Conservation (phyloP, 208 protist genomes). For the Trypanosoma platydactyli region DNA sequence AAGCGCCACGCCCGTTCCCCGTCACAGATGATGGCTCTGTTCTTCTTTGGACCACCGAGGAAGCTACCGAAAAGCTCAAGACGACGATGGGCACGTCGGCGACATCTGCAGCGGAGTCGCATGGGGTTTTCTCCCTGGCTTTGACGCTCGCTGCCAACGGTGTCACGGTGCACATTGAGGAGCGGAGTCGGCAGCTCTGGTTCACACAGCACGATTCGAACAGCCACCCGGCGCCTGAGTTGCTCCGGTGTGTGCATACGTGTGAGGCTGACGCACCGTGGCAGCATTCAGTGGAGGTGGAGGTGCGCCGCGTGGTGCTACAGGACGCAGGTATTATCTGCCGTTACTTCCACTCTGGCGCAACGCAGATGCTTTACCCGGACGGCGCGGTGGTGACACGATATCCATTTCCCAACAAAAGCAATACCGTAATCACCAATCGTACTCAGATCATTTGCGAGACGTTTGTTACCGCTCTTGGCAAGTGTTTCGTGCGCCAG, state of each 20-base stretch:
- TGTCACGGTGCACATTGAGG: slow-evolving; percentile 27
- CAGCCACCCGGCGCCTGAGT: slow-evolving; percentile 21
- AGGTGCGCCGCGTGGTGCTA: slow-evolving; percentile 56
- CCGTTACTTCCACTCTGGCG: slow-evolving; percentile 66
- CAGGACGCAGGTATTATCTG: slow-evolving; percentile 52
- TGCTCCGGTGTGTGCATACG: slow-evolving; percentile 43
- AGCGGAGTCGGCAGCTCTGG: slow-evolving; percentile 23
- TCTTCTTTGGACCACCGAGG: slow-evolving; percentile 13
- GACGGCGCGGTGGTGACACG: slow-evolving; percentile 64
- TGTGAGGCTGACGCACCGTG: slow-evolving; percentile 23
- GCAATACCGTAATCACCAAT: background rate
- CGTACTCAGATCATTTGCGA: slow-evolving; percentile 27
- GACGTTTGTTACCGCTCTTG: slow-evolving; percentile 47
- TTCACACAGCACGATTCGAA: slow-evolving; percentile 20
- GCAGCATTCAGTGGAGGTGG: slow-evolving; percentile 47
- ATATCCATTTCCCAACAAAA: slow-evolving; percentile 22
- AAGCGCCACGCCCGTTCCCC: slow-evolving; percentile 8
- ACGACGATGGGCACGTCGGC: too few relatives aligned
- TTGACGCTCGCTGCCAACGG: slow-evolving; percentile 22
- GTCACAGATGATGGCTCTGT: slow-evolving; percentile 28
- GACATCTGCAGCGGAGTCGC: background rate
- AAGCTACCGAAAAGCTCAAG: background rate
- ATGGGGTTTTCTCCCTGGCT: background rate
- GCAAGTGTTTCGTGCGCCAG: slow-evolving; percentile 46
- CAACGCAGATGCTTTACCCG: slow-evolving; percentile 60